phyloP scores from a whole-genome alignment of 2,329 filamentous ascomycete genomes.

The Colletotrichum salicis region DNA sequence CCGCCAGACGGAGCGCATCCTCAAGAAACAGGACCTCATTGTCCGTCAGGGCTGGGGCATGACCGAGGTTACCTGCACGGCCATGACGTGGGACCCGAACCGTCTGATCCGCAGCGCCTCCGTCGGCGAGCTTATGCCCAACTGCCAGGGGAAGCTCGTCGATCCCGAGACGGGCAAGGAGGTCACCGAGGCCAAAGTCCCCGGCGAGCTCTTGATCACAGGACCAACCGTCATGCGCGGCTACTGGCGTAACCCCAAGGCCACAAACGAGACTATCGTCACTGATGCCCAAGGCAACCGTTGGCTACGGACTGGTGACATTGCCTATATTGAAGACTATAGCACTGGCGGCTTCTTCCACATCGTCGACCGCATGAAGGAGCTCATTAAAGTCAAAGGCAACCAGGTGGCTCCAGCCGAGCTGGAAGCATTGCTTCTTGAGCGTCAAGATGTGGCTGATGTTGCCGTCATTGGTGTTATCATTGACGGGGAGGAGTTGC shows the following conservation, averaged over 20 bases:
- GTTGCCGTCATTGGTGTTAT: constrained; percentile 73
- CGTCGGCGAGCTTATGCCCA: constrained; percentile 77
- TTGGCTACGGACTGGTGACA: constrained; percentile 81
- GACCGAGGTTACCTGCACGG: constrained; percentile 83
- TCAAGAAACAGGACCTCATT: constrained; percentile 41
- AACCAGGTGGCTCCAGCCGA: constrained; percentile 69
- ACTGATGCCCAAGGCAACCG: constrained; percentile 59
- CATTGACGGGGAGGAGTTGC: constrained; percentile 65
- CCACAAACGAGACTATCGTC: constrained; percentile 68
- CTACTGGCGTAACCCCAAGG: constrained; percentile 79
- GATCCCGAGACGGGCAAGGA: constrained; percentile 61
- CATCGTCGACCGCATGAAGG: constrained; percentile 79
- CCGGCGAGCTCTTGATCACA: constrained; percentile 79
- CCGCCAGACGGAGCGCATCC: constrained; percentile 66
- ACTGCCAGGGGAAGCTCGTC: constrained; percentile 76
- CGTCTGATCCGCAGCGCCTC: constrained; percentile 50
- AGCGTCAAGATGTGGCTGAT: constrained; percentile 63
- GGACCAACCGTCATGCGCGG: constrained; percentile 79
- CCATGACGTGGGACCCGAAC: constrained; percentile 71
- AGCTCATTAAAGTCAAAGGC: constrained; percentile 71
- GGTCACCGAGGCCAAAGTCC: constrained; percentile 60
- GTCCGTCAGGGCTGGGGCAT: constrained; percentile 84
- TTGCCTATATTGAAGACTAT: constrained; percentile 73
- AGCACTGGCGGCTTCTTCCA: constrained; percentile 61
- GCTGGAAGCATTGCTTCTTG: constrained; percentile 50